Base-by-base conservation (phyloP, 352 stramenopile genomes). In the Thraustotheca clavata region DNA sequence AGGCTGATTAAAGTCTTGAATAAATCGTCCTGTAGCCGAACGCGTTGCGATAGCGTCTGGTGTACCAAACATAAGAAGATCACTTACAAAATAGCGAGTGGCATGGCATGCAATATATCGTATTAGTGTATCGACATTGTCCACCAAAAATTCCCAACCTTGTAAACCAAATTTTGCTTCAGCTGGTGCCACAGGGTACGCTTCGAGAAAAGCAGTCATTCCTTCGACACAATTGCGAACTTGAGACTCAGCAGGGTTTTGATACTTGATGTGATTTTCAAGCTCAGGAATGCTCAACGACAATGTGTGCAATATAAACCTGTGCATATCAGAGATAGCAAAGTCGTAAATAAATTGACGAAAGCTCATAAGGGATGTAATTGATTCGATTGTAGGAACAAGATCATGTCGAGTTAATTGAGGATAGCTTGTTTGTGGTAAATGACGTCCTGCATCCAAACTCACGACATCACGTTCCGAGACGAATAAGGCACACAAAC, bases 51-150 rank as follows among this genome's bases (percentile, higher is more conserved):
- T 70, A 1, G 86, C 76, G 60, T 95, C 84, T 0, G 86, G 80
- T 29, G 86, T 93, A 11, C 86, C 86, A 66, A 89, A 93, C 57
- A 92, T 81, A 72, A 89, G 79, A 33, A 95, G 49, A 40, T 95
- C 86, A 3, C 86, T 69, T 32, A 95, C 77, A 26, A 91, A 82
- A 57, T 95, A 95, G 7, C 86, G 80, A 26, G 76, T 78, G 2
- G 75, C 75, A 34, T 95, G 86, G 35, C 80, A 91, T n/a, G 79
- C 86, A 61, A 95, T 88, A 57, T 92, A 95, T 0, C 86, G 79
- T 29, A 95, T 60, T 47, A 95, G 60, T 63, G 90, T 87, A 55
- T 77, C 78, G 7, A 93, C 82, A 50, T 87, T 74, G 7, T 87
- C 71, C 49, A 87, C 77, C 31, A 90, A 76, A 62, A 92, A 82